Base-by-base conservation (phyloP, 306 rosid species). In the Phaseolus lunatus region DNA sequence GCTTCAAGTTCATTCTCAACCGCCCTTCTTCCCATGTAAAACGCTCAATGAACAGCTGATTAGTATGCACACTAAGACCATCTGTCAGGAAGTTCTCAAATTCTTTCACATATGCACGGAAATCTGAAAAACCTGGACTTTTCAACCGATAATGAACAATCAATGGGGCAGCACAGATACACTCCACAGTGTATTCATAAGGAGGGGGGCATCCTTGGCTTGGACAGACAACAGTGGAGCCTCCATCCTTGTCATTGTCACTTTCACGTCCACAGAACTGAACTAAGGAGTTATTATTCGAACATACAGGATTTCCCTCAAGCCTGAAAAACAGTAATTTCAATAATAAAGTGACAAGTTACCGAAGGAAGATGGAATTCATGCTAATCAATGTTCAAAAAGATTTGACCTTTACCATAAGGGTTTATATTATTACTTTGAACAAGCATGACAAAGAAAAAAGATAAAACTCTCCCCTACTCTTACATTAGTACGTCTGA, bases 111-210 rank as follows among this genome's bases (percentile, higher is more conserved):
- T 85, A 95, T 27, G 92, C 49, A 53, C 10, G 73, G 64, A 95
- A 95, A 84, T 89, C 86, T 5, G 87, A 76, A 83, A 90, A 88
- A 68, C 89, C 97, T 0, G 99, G 97, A 89, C 99, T 92, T 79
- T 95, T 92, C 81, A 95, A 82, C 80, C 99, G 96, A 77, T 90
- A 92, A 15, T 44, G 65, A 71, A 95, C 74, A 9, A 59, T 1
- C 24, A 95, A 89, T 24, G 99, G 99, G 33, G 23, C 88, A 59
- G 85, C 86, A 71, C 99, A 95, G 74, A 82, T 6, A 86, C 97
- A 95, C 12, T 5, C 1, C 24, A 0, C 70, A 0, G 78, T 63
- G 73, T 85, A 79, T 85, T 95, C 97, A 27, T 14, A 92, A 78
- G 96, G 73, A 22, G 88, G 86, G 31, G 97, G 96, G 26, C 99